Evolutionary conservation across 2,329 filamentous ascomycete species (phyloP).

Genomic region (Grosmannia clavigera): DNA sequence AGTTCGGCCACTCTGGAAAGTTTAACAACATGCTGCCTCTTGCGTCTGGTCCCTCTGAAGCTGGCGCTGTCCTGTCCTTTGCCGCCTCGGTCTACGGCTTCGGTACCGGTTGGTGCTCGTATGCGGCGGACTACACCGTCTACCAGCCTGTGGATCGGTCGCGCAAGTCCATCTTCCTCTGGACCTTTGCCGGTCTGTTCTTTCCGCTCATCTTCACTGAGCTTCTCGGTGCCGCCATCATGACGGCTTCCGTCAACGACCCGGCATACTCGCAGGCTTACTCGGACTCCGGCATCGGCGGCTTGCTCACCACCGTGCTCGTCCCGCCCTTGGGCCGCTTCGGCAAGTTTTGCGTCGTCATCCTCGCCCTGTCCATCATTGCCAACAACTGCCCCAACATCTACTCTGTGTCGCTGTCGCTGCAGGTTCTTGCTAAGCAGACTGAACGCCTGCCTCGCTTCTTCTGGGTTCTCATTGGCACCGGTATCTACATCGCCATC

Average conservation of each 20-base stretch:
- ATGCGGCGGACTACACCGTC: conserved; percentile 42
- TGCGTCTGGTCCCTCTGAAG: conserved; percentile 43
- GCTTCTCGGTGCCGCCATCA: conserved; percentile 59
- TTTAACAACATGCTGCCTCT: conserved; percentile 30
- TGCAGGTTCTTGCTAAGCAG: conserved; percentile 42
- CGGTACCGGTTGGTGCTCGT: conserved; percentile 54
- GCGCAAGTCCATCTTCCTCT: conserved; percentile 51
- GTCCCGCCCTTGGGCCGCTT: conserved; percentile 29
- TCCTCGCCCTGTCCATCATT: conserved; percentile 31
- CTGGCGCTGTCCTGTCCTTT: conserved; percentile 45
- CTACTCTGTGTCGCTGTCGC: conserved; percentile 25
- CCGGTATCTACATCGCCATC: conserved; percentile 46
- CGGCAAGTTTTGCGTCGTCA: conserved; percentile 32
- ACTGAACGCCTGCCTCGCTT: conserved; percentile 41
- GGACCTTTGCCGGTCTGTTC: conserved; percentile 57
- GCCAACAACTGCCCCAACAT: conserved; percentile 31
- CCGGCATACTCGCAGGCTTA: conserved; percentile 35
- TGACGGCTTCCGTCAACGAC: conserved; percentile 48
- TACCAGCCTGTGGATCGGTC: conserved; percentile 35
- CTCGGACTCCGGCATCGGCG: conserved; percentile 27
- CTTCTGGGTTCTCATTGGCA: conserved; percentile 44
- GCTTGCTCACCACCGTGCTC: conserved; percentile 34
- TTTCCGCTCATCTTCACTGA: conserved; percentile 62
- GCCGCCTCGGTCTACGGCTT: conserved; percentile 55
- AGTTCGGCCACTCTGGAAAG: conserved; percentile 33